phyloP scores from a whole-genome alignment of 352 stramenopile species.

The Aphanomyces invadans region DNA sequence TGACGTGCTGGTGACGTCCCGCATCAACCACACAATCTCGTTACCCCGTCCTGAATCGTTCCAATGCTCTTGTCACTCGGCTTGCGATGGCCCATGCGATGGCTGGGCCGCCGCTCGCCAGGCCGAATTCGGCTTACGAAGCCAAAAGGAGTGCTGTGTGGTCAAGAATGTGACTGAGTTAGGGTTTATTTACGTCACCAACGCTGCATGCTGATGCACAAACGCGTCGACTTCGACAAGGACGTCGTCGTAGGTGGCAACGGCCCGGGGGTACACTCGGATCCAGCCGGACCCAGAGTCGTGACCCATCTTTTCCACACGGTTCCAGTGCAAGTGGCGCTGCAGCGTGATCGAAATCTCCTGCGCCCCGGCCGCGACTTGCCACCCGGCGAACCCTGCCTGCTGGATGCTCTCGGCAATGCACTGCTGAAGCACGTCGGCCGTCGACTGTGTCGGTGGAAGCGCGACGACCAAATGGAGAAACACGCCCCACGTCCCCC shows the following conservation, averaged over 20 bases:
- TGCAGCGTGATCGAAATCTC: slow-evolving; percentile 84
- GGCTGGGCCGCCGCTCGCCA: no score
- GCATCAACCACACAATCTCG: no score
- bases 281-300: slow-evolving; percentile 80
- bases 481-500: slow-evolving; percentile 76
- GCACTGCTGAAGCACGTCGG: slow-evolving; percentile 48
- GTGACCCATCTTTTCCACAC: slow-evolving; percentile 82
- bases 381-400: slow-evolving; percentile 76
- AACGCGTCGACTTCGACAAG: slow-evolving; percentile 66
- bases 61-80: no score
- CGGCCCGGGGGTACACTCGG: slow-evolving; percentile 72
- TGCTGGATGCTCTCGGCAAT: slow-evolving; percentile 76
- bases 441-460: slow-evolving; percentile 38
- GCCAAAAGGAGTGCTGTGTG: no score
- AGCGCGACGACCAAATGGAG: slow-evolving; percentile 78
- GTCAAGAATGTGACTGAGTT: no score
- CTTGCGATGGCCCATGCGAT: no score
- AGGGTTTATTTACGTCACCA: neutral
- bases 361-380: slow-evolving; percentile 74
- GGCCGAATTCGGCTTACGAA: no score
- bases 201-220: neutral
- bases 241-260: slow-evolving; percentile 69
- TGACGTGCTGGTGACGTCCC: no score
- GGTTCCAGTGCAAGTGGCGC: slow-evolving; percentile 81
- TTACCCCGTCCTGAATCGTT: no score